Evolutionary conservation across 441 rosid species (phyloP).

Genomic region (Adansonia rubrostipa): DNA sequence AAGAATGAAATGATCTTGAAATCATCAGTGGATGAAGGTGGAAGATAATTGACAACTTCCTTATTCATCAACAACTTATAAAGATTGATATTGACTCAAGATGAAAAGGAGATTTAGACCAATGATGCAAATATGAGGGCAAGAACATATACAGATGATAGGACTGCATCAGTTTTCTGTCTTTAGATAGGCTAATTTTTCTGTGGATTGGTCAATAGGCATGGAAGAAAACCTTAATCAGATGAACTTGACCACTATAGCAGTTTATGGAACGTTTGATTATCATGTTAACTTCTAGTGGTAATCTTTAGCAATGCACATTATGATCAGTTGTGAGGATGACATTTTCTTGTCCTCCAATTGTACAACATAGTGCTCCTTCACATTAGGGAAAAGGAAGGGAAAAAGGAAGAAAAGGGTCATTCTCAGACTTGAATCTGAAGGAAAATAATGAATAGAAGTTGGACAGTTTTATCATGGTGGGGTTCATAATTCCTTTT

Average conservation of each 20-base stretch:
- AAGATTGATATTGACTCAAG: background rate
- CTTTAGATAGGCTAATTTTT: conserved; percentile 12
- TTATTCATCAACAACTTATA: background rate
- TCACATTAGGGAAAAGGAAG: conserved; percentile 2
- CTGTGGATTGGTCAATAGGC: conserved; percentile 5
- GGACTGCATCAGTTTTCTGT: conserved; percentile 1
- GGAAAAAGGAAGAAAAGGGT: conserved; percentile 1
- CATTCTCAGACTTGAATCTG: background rate
- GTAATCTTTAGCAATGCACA: background rate
- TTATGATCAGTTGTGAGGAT: too few species aligned
- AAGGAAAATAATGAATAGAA: conserved; percentile 19
- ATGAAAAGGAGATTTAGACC: background rate
- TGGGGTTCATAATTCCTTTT: conserved; percentile 3
- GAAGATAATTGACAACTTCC: background rate
- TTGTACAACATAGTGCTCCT: conserved; percentile 19
- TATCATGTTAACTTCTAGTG: background rate
- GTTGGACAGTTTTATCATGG: conserved; percentile 6
- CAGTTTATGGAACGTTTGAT: conserved; percentile 16
- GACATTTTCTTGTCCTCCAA: background rate
- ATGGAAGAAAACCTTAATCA: background rate
- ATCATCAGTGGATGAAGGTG: too few species aligned
- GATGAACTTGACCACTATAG: conserved; percentile 8
- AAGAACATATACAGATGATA: background rate
- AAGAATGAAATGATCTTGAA: background rate
- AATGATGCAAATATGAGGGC: background rate